Percentiles rank a stretch among this genome's conserved stretches.
phyloP scores from a whole-genome alignment of 164 flowering plant species.

The Nymphaea colorata region DNA sequence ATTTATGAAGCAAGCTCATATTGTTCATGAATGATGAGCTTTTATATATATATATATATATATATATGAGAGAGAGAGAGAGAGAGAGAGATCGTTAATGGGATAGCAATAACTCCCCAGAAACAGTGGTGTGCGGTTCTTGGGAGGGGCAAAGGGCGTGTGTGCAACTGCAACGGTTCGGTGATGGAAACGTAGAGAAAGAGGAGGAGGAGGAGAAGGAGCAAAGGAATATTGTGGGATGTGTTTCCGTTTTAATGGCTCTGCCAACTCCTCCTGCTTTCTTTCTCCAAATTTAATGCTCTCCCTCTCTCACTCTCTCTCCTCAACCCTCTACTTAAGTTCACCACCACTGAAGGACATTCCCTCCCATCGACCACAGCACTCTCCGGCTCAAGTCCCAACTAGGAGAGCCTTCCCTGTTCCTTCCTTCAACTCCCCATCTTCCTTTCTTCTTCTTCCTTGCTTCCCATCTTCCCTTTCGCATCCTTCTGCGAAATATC shows the following conservation, averaged over 20 bases:
- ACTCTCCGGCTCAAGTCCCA: not conserved
- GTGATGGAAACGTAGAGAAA: not conserved
- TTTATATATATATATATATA: no score
- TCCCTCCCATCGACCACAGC: not conserved
- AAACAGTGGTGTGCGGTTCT: not conserved
- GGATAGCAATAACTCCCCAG: not conserved
- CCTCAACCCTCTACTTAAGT: not conserved
- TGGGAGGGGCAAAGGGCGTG: not conserved
- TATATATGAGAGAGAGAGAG: not conserved
- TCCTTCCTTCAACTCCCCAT: not conserved
- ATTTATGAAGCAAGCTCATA: no score
- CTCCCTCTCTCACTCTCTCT: not conserved
- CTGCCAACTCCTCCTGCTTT: not conserved
- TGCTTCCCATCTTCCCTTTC: not conserved
- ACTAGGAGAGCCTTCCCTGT: not conserved
- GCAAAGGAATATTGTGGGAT: not conserved
- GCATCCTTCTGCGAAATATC: not conserved
- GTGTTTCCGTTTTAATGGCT: not conserved
- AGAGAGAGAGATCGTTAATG: not conserved
- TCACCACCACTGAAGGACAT: not conserved
- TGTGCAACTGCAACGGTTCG: no score
- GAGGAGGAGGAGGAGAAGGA: not conserved
- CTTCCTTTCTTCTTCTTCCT: not conserved
- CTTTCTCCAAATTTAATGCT: not conserved
- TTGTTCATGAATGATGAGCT: no score